Percentiles rank a stretch among this genome's conserved stretches.
Conservation (phyloP, 1,139 yeast genomes). For the Kluyveromyces marxianus region DNA sequence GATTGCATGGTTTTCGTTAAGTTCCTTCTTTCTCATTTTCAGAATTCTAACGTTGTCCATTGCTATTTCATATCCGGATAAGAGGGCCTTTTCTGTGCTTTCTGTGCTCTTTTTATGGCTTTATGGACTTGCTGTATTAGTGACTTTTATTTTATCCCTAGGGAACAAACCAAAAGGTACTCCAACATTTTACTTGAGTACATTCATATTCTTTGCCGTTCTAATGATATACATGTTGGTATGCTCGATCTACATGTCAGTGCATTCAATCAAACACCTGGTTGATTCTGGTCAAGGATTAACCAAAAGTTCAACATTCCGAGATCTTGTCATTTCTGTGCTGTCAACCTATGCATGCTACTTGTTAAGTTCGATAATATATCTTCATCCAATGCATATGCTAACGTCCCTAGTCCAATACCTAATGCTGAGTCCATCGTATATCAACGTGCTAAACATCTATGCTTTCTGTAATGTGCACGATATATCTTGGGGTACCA, state of each 20-base stretch:
- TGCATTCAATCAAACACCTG: slow-evolving; percentile 50
- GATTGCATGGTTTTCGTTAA: slow-evolving; percentile 76
- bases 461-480: slow-evolving; percentile 95
- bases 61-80: slow-evolving; percentile 44
- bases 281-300: slow-evolving; percentile 28
- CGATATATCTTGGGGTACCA: slow-evolving; percentile 98
- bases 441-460: slow-evolving; percentile 77
- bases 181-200: slow-evolving; percentile 69
- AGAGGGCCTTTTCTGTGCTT: slow-evolving; percentile 67
- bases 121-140: slow-evolving; percentile 78
- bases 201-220: slow-evolving; percentile 82
- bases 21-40: slow-evolving; percentile 74
- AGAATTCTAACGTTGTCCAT: slow-evolving; percentile 67
- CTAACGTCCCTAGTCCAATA: slow-evolving; percentile 80
- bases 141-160: slow-evolving; percentile 84
- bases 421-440: slow-evolving; percentile 78
- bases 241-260: slow-evolving; percentile 79
- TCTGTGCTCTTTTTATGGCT: slow-evolving; percentile 85
- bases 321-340: slow-evolving; percentile 83
- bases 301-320: slow-evolving; percentile 50
- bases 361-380: slow-evolving; percentile 66
- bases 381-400: slow-evolving; percentile 95
- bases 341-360: slow-evolving; percentile 79
- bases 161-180: slow-evolving; percentile 96
- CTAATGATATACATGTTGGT: slow-evolving; percentile 89